Evolutionary conservation across 768 basidiomycete species (phyloP).

Genomic region (Suillus plorans): DNA sequence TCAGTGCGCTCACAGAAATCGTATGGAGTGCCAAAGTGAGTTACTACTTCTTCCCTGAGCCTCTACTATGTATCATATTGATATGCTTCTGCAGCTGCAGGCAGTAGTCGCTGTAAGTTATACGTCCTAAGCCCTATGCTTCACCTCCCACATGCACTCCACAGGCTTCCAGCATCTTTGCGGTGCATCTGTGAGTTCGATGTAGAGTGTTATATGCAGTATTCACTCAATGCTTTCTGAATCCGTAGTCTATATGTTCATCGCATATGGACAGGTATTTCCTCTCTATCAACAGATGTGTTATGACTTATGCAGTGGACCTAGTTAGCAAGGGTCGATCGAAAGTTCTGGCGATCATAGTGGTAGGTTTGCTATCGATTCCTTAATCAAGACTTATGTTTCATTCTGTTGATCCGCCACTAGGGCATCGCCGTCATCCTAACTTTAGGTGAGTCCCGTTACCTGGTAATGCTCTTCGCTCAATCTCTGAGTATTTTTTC

Average conservation of each 20-base stretch:
- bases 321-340: not conserved
- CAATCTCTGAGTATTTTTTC: not conserved
- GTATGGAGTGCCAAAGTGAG: constrained; percentile 25
- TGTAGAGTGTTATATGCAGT: not conserved
- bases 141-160: not conserved
- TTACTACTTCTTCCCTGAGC: not conserved
- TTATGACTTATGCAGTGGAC: not conserved
- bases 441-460: not conserved
- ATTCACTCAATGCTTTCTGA: not conserved
- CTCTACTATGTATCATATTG: not conserved
- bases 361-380: not conserved
- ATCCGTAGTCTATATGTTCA: not conserved
- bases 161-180: not conserved
- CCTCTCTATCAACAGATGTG: not conserved
- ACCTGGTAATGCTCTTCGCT: too few species aligned
- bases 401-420: not conserved
- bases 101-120: not conserved
- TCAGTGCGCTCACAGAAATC: constrained; percentile 24
- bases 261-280: constrained; percentile 6
- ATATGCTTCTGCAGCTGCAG: not conserved
- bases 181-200: not conserved
- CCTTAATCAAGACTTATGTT: not conserved
- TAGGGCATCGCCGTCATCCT: not conserved
- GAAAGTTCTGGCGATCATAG: not conserved
- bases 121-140: not conserved